A percentile compares a stretch with the other conserved stretches of the same genome.
Conservation (phyloP, 805 yeast genomes). For the Candida gorgasii region DNA sequence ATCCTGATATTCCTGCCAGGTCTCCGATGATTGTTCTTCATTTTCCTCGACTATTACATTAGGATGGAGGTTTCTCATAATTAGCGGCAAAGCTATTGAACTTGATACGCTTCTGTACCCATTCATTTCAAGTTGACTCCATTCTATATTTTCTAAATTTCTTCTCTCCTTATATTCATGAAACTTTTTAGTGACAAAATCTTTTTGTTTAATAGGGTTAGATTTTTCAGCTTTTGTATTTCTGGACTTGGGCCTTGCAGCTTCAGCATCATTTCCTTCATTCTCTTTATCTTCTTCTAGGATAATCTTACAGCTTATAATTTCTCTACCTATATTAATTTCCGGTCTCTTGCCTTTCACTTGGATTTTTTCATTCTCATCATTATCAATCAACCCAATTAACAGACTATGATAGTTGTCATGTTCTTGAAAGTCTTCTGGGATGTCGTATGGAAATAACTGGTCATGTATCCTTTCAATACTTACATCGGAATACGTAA, state of each 20-base stretch:
- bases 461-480: constrained; percentile 8
- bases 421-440: background rate
- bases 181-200: background rate
- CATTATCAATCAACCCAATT: background rate
- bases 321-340: constrained; percentile 8
- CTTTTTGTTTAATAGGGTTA: too few species aligned
- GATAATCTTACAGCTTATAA: constrained; percentile 13
- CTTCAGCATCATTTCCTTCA: constrained; percentile 2
- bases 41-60: too few species aligned
- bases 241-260: too few species aligned
- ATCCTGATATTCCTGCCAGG: too few species aligned
- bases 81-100: constrained; percentile 1
- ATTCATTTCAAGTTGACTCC: background rate
- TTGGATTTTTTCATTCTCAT: constrained; percentile 6
- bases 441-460: background rate
- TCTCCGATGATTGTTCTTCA: too few species aligned
- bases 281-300: constrained; percentile 7
- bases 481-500: constrained; percentile 8
- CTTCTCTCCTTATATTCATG: background rate
- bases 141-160: background rate
- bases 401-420: background rate
- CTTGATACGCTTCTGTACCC: background rate
- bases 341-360: constrained; percentile 7
- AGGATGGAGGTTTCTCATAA: background rate
- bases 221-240: too few species aligned